phyloP scores from a whole-genome alignment of 225 moss, liverwort and hornwort genomes.

The Pseudisothecium myosuroides region DNA sequence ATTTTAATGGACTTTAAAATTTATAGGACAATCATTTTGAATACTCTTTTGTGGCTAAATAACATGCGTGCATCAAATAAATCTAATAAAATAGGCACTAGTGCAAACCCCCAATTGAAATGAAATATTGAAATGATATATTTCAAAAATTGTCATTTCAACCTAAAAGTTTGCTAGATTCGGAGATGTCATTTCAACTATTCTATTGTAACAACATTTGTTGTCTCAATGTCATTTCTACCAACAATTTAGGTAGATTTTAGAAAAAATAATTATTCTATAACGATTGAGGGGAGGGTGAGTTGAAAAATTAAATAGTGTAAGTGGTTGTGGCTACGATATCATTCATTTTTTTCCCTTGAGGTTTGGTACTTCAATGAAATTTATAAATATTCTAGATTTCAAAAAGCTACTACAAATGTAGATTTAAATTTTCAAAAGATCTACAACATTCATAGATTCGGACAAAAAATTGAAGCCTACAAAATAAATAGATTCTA shows the following conservation, averaged over 20 bases:
- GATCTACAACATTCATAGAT: neutral
- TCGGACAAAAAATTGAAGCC: neutral
- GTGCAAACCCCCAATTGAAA: too few species aligned
- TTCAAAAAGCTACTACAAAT: neutral
- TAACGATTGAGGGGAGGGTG: neutral
- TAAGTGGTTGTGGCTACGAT: neutral
- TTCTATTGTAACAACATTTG: neutral
- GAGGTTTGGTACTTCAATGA: neutral
- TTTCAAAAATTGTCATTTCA: too few species aligned
- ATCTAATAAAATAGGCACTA: too few species aligned
- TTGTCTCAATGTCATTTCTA: neutral
- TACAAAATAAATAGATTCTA: neutral
- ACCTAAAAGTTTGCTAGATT: neutral
- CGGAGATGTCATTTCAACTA: neutral
- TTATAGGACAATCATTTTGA: neutral
- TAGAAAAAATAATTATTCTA: neutral
- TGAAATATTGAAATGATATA: too few species aligned
- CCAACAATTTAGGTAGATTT: neutral
- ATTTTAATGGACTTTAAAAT: neutral
- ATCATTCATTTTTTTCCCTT: accelerated
- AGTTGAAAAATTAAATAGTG: neutral
- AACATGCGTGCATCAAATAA: too few species aligned
- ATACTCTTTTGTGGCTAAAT: too few species aligned
- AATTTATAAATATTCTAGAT: accelerated
- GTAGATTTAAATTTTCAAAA: neutral